phyloP scores from a whole-genome alignment of 1,284 basidiomycete genomes.

The Bondarzewia mesenterica region DNA sequence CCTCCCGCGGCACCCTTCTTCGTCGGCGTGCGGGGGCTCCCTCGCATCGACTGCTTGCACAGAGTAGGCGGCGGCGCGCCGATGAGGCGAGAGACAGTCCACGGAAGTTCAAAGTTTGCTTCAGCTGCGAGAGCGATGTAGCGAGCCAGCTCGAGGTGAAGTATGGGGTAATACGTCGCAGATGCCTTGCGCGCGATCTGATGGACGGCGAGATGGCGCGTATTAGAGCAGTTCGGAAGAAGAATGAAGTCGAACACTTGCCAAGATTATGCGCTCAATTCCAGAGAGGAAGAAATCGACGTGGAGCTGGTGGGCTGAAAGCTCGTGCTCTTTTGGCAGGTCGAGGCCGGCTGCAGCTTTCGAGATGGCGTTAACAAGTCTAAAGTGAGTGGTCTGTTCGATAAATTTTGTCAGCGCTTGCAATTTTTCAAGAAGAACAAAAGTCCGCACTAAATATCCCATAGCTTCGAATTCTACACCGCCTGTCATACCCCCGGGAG shows the following conservation, averaged over 20 bases:
- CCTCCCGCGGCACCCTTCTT: background rate
- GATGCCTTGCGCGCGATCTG: slow-evolving; percentile 92
- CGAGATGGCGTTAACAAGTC: slow-evolving; percentile 73
- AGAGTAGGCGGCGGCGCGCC: slow-evolving; percentile 57
- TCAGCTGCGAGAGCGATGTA: slow-evolving; percentile 62
- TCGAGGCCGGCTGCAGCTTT: slow-evolving; percentile 54
- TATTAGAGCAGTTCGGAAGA: background rate
- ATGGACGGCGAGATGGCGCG: background rate
- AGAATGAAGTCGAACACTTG: slow-evolving; percentile 25
- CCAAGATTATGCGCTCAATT: slow-evolving; percentile 74
- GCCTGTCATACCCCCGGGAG: slow-evolving; percentile 96
- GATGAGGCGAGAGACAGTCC: slow-evolving; percentile 62
- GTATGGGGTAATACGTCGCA: slow-evolving; percentile 82
- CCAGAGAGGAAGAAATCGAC: slow-evolving; percentile 81
- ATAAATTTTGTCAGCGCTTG: background rate
- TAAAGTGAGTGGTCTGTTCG: slow-evolving; percentile 74
- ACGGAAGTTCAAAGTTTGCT: slow-evolving; percentile 69
- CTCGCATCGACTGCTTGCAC: slow-evolving; percentile 28
- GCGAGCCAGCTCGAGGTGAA: slow-evolving; percentile 86
- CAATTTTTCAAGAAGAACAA: background rate
- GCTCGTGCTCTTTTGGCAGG: slow-evolving; percentile 56
- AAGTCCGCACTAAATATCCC: slow-evolving; percentile 72
- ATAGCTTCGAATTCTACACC: slow-evolving; percentile 98
- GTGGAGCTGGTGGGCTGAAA: slow-evolving; percentile 77
- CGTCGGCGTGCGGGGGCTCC: slow-evolving; percentile 5